Evolutionary conservation across 805 yeast species (phyloP), one percentile per base, ranked within the genome.

Genomic region (Suhomyces xylopsoci): DNA sequence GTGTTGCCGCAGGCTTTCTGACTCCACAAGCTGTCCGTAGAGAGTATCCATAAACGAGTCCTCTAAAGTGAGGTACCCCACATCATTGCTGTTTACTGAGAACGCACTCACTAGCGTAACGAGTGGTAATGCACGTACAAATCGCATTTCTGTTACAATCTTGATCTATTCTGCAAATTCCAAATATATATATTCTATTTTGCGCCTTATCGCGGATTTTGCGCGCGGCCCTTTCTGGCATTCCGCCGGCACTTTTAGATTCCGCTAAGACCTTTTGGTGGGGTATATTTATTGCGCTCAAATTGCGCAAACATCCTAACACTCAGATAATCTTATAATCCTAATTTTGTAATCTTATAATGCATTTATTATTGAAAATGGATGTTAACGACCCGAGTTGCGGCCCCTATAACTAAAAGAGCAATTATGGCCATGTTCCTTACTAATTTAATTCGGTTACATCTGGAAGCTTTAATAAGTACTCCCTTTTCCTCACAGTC

Each of bases 21-120:
- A 53, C 43, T 53, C 46, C 3, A 67, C 69, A 12, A 67, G 46
- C 17, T 62, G 65, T 5, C 70, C 70, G 44, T 64, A 67, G 12
- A 67, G 51, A 2, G 63, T 56, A 45, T 67, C 71, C 40, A 67
- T 46, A 38, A 62, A 62, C 15, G 55, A 49, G 48, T 52, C 55
- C 22, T 38, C 42, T 8, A 38, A 3, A 3, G 20, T 38, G 14
- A 38, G 24, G 42, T 38, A 38, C 19, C 42, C 42, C 10, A 38
- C 42, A 4, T 38, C 14, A 36, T 36, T 36, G 17, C 7, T 22
- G 7, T 36, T n/a, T 5, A 17, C 42, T 5, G 24, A n/a, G 24
- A 38, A 38, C 7, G 42, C 22, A 38, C 10, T 17, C n/a, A 19
- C 42, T 8, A 38, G 14, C 24, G 17, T 38, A 22, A 38, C 19